Evolutionary conservation across 116 monocot genomes (phyloP).

Genomic region (Phalaenopsis hybrid): DNA sequence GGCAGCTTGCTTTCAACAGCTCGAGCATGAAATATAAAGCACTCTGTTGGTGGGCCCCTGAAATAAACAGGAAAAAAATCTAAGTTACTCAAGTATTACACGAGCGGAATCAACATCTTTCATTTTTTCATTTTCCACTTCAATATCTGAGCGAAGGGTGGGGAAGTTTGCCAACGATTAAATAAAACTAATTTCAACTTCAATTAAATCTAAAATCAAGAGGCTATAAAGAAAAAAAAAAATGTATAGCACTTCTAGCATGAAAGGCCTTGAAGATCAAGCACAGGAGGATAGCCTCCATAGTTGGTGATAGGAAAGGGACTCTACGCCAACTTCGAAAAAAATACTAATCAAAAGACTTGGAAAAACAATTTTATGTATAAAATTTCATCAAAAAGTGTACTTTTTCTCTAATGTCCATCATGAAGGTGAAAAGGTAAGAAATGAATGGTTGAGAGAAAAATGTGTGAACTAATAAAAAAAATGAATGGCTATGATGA

Average conservation of each 20-base stretch:
- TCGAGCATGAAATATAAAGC: constrained; percentile 86
- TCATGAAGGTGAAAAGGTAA: too few species aligned
- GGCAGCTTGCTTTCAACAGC: constrained; percentile 57
- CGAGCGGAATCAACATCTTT: not conserved
- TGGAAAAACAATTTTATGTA: not conserved
- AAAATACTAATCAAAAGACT: not conserved
- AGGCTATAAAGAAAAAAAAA: not conserved
- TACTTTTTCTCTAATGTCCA: not conserved
- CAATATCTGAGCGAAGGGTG: too few species aligned
- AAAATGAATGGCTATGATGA: too few species aligned
- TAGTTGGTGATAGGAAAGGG: not conserved
- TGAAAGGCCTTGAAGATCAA: not conserved
- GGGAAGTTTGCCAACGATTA: not conserved
- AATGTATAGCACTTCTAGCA: not conserved
- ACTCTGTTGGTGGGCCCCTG: constrained; percentile 85
- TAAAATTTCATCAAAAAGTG: not conserved
- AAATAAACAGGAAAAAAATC: not conserved
- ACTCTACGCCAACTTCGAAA: not conserved
- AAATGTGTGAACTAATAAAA: too few species aligned
- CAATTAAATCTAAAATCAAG: not conserved
- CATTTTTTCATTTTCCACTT: not conserved
- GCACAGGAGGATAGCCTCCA: not conserved
- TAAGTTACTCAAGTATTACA: not conserved
- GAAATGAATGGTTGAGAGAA: too few species aligned
- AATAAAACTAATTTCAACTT: not conserved